A percentile compares a stretch with the other conserved stretches of the same genome.
Conservation (phyloP, 371 early-diverging fungal genomes). For the Smittium culicis region DNA sequence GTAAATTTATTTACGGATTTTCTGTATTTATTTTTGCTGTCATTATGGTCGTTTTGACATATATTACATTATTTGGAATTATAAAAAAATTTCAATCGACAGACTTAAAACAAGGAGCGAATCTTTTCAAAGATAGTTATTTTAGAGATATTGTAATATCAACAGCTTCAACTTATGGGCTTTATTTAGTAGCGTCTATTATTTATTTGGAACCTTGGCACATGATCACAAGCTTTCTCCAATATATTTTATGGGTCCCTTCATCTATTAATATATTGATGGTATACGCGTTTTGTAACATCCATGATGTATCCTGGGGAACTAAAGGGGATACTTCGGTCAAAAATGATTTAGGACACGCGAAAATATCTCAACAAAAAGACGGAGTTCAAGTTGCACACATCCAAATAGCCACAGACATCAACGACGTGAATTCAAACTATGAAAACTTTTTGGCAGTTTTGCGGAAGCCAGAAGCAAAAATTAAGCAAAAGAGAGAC, state of each 20-base stretch:
- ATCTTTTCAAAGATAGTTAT: conserved; percentile 29
- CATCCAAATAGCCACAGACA: conserved; percentile 58
- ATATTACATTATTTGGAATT: conserved; percentile 41
- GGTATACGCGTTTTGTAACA: conserved; percentile 86
- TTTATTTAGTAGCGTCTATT: conserved; percentile 64
- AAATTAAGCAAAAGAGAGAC: conserved; percentile 45
- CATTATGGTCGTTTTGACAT: conserved; percentile 62
- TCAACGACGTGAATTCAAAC: conserved; percentile 59
- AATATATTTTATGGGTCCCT: conserved; percentile 73
- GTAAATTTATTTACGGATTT: conserved; percentile 46
- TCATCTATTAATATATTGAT: conserved; percentile 78
- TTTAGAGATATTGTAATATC: conserved; percentile 70
- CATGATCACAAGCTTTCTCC: conserved; percentile 75
- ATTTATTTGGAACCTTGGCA: conserved; percentile 84
- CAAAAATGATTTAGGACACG: conserved; percentile 45
- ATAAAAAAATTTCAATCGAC: conserved; percentile 35
- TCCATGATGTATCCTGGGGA: conserved; percentile 88
- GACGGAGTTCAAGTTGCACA: conserved; percentile 40
- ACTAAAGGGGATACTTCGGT: conserved; percentile 70
- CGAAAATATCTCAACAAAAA: conserved; percentile 37
- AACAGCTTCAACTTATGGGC: conserved; percentile 61
- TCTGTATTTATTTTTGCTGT: conserved; percentile 52
- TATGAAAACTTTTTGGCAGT: conserved; percentile 52
- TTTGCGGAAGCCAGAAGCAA: conserved; percentile 34
- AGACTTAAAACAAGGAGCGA: conserved; percentile 25